These are phyloP conservation scores for Fragaria vesca DNA, from an alignment of 306 rosid species.

Conservation along the genomic window DNA sequence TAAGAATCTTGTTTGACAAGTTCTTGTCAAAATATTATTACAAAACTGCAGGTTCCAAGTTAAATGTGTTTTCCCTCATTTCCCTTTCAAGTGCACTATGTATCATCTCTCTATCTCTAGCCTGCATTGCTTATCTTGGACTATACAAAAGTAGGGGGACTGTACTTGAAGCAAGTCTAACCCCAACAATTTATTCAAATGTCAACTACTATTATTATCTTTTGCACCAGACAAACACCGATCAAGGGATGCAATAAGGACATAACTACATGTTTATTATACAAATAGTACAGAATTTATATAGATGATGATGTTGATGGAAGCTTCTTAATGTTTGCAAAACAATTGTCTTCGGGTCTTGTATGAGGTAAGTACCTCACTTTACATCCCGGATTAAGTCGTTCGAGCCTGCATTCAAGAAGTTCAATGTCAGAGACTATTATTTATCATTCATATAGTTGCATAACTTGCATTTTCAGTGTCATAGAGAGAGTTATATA, in stretches of 20 bases:
- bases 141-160: neutral
- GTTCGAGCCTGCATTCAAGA: constrained; percentile 39
- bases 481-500: neutral
- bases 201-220: neutral
- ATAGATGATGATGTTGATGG: neutral
- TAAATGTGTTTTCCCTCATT: constrained; percentile 13
- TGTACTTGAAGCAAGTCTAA: neutral
- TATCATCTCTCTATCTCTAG: neutral
- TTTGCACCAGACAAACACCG: neutral
- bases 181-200: neutral
- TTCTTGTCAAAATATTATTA: constrained; percentile 29
- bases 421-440: neutral
- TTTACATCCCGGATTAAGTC: constrained; percentile 28
- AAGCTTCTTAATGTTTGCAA: constrained; percentile 38
- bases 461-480: neutral
- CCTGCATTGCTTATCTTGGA: neutral
- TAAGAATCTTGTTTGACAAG: constrained; percentile 26
- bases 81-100: neutral
- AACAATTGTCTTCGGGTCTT: constrained; percentile 45
- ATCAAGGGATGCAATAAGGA: neutral
- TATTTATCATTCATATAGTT: neutral
- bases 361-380: constrained; percentile 33
- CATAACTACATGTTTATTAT: neutral
- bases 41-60: constrained; percentile 17
- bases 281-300: neutral